Conservation (phyloP, 441 rosid species). For the Rhodomyrtus psidioides region DNA sequence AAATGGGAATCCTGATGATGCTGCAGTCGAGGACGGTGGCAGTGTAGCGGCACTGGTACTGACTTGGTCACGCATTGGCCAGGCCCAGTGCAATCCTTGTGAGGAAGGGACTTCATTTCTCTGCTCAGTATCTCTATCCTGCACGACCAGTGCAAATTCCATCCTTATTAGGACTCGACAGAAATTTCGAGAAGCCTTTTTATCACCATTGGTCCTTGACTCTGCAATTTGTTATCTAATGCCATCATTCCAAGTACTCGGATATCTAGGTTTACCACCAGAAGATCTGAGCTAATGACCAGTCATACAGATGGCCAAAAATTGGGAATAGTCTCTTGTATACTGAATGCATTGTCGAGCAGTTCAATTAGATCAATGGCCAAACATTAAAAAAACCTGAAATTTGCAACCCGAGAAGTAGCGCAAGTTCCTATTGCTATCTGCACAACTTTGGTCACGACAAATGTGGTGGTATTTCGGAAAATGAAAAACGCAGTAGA, state of each 20-base stretch:
- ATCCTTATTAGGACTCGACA: neutral
- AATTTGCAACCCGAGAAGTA: neutral
- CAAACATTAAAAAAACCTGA: neutral
- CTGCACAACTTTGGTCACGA: neutral
- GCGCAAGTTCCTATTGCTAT: neutral
- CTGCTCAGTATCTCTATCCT: conserved; percentile 57
- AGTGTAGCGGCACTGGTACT: conserved; percentile 20
- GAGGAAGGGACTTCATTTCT: conserved; percentile 28
- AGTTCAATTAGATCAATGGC: neutral
- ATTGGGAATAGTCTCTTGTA: neutral
- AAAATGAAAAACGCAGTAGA: neutral
- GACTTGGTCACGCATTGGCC: conserved; percentile 23
- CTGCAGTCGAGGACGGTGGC: conserved; percentile 52
- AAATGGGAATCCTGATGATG: conserved; percentile 76
- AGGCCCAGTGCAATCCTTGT: conserved; percentile 20
- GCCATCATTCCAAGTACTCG: neutral
- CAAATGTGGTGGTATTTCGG: neutral
- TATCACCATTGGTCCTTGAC: neutral
- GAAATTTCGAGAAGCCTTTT: neutral
- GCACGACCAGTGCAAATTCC: neutral
- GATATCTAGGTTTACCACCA: neutral
- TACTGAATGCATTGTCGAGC: neutral
- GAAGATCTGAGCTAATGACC: neutral
- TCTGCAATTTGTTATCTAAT: neutral
- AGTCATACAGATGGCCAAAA: neutral